A percentile compares a stretch with the other conserved stretches of the same genome.
Evolutionary conservation across 2,329 filamentous ascomycete species (phyloP).

Genomic region (Cladorrhinum sp.): DNA sequence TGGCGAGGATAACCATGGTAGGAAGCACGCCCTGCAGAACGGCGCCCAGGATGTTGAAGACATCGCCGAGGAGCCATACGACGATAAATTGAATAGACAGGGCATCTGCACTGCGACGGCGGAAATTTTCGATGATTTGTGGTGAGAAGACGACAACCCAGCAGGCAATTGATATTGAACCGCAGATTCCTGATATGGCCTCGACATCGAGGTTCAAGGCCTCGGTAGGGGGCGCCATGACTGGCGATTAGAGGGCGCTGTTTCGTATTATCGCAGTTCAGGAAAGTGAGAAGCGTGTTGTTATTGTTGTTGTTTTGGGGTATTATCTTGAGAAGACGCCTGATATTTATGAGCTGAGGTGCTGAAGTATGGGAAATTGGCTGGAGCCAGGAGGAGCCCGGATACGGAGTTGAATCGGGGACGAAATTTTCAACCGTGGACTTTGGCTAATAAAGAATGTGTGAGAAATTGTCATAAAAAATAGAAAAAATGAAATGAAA

Average conservation of each 20-base stretch:
- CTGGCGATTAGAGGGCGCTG: background rate
- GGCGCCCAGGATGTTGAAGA: conserved; percentile 95
- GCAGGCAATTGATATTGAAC: conserved; percentile 92
- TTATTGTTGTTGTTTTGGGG: background rate
- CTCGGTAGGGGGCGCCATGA: conserved; percentile 54
- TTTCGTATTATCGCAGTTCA: background rate
- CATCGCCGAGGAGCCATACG: conserved; percentile 89
- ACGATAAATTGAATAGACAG: conserved; percentile 89
- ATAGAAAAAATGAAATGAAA: background rate
- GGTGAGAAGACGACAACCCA: conserved; percentile 98
- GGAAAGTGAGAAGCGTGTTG: background rate
- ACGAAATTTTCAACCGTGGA: background rate
- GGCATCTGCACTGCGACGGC: conserved; percentile 77
- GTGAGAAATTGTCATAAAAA: background rate
- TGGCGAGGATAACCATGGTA: conserved; percentile 78
- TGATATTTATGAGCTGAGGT: background rate
- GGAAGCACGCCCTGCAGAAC: conserved; percentile 87
- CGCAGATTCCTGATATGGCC: conserved; percentile 88
- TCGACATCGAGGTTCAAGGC: conserved; percentile 77
- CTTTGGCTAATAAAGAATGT: background rate
- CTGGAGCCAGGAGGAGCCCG: background rate
- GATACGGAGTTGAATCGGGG: background rate
- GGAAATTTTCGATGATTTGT: conserved; percentile 94
- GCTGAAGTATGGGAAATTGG: background rate
- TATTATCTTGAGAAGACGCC: background rate